Evolutionary conservation across 2,329 filamentous ascomycete species (phyloP).

Genomic region (Neonectria punicea): DNA sequence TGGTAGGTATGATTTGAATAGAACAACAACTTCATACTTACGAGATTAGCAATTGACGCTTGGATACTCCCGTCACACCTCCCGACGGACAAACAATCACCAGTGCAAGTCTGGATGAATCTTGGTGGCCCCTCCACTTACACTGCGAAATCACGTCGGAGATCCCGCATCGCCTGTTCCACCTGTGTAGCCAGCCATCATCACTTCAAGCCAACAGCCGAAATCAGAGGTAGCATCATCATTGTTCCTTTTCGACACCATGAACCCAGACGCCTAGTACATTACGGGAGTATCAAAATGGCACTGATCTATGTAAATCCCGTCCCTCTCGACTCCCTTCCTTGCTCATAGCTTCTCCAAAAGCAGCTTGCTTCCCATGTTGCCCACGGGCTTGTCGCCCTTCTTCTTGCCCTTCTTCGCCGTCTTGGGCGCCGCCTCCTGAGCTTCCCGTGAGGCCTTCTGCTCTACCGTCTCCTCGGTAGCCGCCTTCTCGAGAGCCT

Average conservation of each 20-base stretch:
- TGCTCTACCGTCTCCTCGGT: slow-evolving; percentile 66
- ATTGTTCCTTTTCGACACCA: slow-evolving; percentile 24
- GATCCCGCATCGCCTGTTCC: neutral
- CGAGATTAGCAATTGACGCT: neutral
- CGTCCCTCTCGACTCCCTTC: neutral
- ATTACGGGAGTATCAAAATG: slow-evolving; percentile 21
- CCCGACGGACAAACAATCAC: neutral
- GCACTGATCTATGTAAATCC: slow-evolving; percentile 18
- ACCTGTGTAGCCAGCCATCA: neutral
- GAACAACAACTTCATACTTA: neutral
- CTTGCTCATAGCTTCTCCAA: slow-evolving; percentile 63
- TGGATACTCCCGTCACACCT: neutral
- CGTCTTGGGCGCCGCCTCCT: slow-evolving; percentile 57
- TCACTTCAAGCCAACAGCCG: neutral
- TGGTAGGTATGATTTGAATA: no score
- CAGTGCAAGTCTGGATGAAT: neutral
- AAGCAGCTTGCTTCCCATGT: slow-evolving; percentile 70
- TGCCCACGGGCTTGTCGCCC: slow-evolving; percentile 62
- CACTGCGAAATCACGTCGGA: neutral
- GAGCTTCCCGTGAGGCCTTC: slow-evolving; percentile 61
- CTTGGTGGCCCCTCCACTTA: neutral
- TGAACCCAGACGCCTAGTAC: slow-evolving; percentile 23
- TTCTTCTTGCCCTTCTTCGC: slow-evolving; percentile 56
- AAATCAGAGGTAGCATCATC: slow-evolving; percentile 20
- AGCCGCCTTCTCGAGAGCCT: slow-evolving; percentile 75